Evolutionary conservation across 2,329 filamentous ascomycete species (phyloP).

Genomic region (Orbilia javanica): DNA sequence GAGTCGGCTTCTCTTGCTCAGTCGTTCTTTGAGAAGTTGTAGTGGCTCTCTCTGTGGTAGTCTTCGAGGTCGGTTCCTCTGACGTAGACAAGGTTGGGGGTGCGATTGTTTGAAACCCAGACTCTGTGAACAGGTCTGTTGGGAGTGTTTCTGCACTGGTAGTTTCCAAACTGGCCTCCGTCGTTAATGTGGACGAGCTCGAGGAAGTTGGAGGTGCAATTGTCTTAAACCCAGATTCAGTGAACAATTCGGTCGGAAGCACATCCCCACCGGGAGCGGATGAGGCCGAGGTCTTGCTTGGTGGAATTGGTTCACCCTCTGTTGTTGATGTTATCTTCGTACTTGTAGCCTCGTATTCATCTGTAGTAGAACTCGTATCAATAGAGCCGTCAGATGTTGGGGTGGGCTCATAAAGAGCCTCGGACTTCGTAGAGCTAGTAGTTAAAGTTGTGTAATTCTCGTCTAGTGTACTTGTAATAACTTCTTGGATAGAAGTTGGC

Average conservation of each 20-base stretch:
- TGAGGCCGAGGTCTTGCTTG: not conserved
- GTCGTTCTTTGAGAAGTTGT: not conserved
- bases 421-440: not conserved
- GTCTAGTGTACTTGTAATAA: not conserved
- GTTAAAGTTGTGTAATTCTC: not conserved
- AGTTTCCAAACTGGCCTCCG: too few species aligned
- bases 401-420: not conserved
- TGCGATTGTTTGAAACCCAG: constrained; percentile 25
- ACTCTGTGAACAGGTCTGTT: constrained; percentile 21
- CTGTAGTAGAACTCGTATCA: not conserved
- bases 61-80: not conserved
- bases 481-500: not conserved
- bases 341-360: not conserved
- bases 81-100: constrained; percentile 4
- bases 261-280: not conserved
- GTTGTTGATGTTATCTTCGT: not conserved
- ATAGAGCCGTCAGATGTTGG: constrained; percentile 2
- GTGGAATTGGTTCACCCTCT: not conserved
- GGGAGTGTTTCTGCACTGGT: constrained; percentile 5
- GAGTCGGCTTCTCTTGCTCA: not conserved
- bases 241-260: constrained; percentile 19
- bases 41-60: not conserved
- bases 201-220: constrained; percentile 11
- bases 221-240: constrained; percentile 22
- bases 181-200: not conserved